Evolutionary conservation across 164 flowering plant species (phyloP).

Genomic region (Tetrastigma voinierianum): DNA sequence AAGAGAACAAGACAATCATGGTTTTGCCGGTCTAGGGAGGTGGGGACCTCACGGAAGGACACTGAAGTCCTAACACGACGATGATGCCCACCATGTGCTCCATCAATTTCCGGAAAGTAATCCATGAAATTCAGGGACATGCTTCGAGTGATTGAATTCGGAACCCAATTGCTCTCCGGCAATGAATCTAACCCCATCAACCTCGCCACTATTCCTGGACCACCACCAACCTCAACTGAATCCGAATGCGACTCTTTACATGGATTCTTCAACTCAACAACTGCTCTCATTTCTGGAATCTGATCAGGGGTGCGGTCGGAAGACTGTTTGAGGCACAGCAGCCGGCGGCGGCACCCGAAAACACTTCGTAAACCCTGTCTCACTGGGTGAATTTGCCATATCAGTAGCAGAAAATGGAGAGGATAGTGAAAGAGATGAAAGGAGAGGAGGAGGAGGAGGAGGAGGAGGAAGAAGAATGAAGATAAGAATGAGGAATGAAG

Average conservation of each 20-base stretch:
- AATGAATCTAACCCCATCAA: constrained; percentile 66
- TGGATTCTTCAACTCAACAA: background rate
- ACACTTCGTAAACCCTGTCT: constrained; percentile 27
- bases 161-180: constrained; percentile 29
- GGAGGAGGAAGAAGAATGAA: too few relatives aligned
- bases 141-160: constrained; percentile 44
- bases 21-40: constrained; percentile 20
- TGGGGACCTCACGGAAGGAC: constrained; percentile 64
- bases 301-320: constrained; percentile 51
- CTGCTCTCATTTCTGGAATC: constrained; percentile 8
- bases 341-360: constrained; percentile 35
- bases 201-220: constrained; percentile 57
- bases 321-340: constrained; percentile 41
- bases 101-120: constrained; percentile 34
- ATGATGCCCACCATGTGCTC: constrained; percentile 20
- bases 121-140: constrained; percentile 60
- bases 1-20: constrained; percentile 28
- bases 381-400: constrained; percentile 12
- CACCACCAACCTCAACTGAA: background rate
- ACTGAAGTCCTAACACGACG: constrained; percentile 48
- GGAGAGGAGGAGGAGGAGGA: too few relatives aligned
- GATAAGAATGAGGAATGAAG: too few relatives aligned
- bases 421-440: background rate
- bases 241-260: too few relatives aligned
- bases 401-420: background rate